Conservation (phyloP, 2,329 filamentous ascomycete genomes). For the Penicillium sp. region DNA sequence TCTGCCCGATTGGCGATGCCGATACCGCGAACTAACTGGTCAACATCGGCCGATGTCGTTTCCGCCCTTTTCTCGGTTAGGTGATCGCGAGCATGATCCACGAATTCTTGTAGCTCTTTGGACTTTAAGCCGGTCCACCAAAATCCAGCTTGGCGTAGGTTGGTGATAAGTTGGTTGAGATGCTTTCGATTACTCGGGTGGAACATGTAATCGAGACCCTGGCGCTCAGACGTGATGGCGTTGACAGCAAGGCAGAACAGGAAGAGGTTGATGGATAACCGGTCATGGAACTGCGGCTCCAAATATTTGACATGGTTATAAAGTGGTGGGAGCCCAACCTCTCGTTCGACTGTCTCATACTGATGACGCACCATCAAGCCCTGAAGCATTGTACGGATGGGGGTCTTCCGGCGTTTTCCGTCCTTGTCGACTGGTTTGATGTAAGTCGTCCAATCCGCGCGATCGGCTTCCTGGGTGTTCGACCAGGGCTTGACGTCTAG, state of each 20-base stretch:
- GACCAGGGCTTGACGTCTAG: slow-evolving; percentile 74
- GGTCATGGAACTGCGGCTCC: slow-evolving; percentile 79
- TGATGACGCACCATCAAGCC: slow-evolving; percentile 75
- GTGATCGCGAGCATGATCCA: slow-evolving; percentile 64
- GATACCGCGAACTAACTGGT: slow-evolving; percentile 60
- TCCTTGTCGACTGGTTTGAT: slow-evolving; percentile 57
- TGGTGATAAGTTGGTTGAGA: slow-evolving; percentile 64
- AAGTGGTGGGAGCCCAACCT: slow-evolving; percentile 64
- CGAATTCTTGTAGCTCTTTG: slow-evolving; percentile 55
- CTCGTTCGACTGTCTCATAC: slow-evolving; percentile 60
- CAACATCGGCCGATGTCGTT: slow-evolving; percentile 57
- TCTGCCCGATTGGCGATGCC: slow-evolving; percentile 56
- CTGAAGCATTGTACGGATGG: slow-evolving; percentile 63
- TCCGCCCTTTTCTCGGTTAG: slow-evolving; percentile 55
- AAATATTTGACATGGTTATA: slow-evolving; percentile 66
- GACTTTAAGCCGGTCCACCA: slow-evolving; percentile 72
- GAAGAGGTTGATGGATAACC: slow-evolving; percentile 75
- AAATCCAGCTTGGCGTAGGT: slow-evolving; percentile 77
- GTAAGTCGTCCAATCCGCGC: slow-evolving; percentile 67
- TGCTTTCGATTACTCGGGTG: slow-evolving; percentile 65
- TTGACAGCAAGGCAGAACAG: slow-evolving; percentile 79
- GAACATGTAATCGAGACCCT: slow-evolving; percentile 83
- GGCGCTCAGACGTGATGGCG: slow-evolving; percentile 77
- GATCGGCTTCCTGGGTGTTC: slow-evolving; percentile 53
- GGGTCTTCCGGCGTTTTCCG: slow-evolving; percentile 44